Base-by-base conservation (phyloP, 2,329 filamentous ascomycete genomes). In the Pseudopyrenochaeta lycopersici region DNA sequence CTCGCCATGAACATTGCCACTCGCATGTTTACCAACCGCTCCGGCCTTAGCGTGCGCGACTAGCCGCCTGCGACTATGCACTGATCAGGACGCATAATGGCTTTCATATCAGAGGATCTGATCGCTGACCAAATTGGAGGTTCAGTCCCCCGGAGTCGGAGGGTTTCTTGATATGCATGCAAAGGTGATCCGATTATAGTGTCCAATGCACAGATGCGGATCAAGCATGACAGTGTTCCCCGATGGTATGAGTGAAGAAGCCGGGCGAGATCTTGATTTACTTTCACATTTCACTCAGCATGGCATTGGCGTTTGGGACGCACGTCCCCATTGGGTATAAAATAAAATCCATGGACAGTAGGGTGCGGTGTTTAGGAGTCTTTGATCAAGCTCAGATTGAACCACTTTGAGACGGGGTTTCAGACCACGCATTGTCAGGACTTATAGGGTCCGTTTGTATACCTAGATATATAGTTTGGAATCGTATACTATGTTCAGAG, bases 1-100 rank as follows among this genome's bases (percentile, higher is more conserved):
- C 91, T 93, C 73, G 89, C 92, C 44, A 99, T 99, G 95, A 98
- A 98, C 77, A 98, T 99, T 76, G 94, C 95, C 10, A 90, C 94
- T 29, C 89, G 95, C 75, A 94, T 99, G 92, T 99, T 96, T 76
- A 98, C 94, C 33, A 90, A 91, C 74, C 82, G 90, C 54, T 92
- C 89, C 14, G 90, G 90, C 49, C 87, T 91, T 52, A 88, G 87
- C 38, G 86, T 92, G 60, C 85, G 90, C 49, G 73, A 76, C 54
- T 75, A 73, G 55, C 36, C 15, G 36, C 52, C 29, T 29, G 7
- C n/a, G 23, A n/a, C 14, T 2, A 40, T 17, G 31, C 6, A 7
- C 9, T 30, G 3, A 40, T 20, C 23, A 27, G 27, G 15, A 10
- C 20, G 20, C 14, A n/a, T 6, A 4, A n/a, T 29, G 6, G 4